Evolutionary conservation across 768 basidiomycete genomes (phyloP), one percentile per base, ranked within the genome.

Genomic region (Lactifluus subvellereus): DNA sequence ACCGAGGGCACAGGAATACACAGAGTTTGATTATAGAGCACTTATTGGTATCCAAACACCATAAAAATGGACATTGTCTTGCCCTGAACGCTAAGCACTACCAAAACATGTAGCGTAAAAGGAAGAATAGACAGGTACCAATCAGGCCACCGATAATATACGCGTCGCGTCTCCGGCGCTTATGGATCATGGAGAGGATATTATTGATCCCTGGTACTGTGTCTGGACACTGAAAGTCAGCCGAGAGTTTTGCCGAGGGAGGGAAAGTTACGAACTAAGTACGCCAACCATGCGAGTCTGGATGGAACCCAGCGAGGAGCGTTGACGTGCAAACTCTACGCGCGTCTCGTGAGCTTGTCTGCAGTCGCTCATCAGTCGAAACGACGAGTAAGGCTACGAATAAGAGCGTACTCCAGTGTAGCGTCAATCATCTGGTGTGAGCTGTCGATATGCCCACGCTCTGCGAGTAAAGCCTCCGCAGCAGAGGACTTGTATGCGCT

Each of bases 301-400:
- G 66, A 99, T 91, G 16, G 85, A 80, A 9, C 84, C 76, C 45
- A 99, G 75, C 22, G 88, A 84, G 11, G 80, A 73, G 37, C 94
- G 80, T 74, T 99, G 97, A 50, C 85, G 82, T 32, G 82, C 77
- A 75, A 99, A 98, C 74, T 98, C 96, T 22, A 91, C 84, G 35
- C 97, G 87, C 3, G 96, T 98, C 71, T 94, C 97, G 71, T 98
- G 95, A 33, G 96, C 97, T 84, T 98, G 97, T 49, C 94, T 98
- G 72, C 16, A 57, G 42, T 33, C 49, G 35, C 32, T 6, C 18
- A 16, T 63, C 13, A 58, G 51, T 40, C 16, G 20, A 33, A 47
- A 38, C 51, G 38, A 51, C 4, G 37, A 47, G n/a, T 1, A 52
- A 35, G n/a, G 33, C 40, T 6, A 27, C 4, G 10, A 40, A 48